Conservation (phyloP, 495 filamentous ascomycete species). For the Trichoderma reesei region DNA sequence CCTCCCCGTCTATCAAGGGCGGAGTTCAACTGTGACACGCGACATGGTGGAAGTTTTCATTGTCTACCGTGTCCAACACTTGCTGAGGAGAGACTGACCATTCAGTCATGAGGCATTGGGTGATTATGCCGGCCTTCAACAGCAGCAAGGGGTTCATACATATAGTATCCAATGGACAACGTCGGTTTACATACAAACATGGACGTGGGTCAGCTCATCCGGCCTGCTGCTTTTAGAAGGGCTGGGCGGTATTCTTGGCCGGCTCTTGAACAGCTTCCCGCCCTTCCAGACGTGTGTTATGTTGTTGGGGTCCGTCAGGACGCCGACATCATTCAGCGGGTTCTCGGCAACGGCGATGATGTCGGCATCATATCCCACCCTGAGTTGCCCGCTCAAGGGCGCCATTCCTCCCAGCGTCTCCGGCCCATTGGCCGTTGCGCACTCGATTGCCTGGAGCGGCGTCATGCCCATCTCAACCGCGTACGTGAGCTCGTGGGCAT, state of each 20-base stretch:
- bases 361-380: conserved; percentile 29
- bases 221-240: not conserved
- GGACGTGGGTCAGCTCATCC: no score
- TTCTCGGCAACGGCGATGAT: conserved; percentile 24
- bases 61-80: no score
- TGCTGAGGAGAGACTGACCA: no score
- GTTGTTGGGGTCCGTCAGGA: conserved; percentile 22
- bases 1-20: no score
- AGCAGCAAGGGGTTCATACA: no score
- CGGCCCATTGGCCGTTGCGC: conserved; percentile 31
- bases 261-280: conserved; percentile 18
- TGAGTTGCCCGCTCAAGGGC: conserved; percentile 25
- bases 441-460: conserved; percentile 33
- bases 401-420: conserved; percentile 24
- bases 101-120: no score
- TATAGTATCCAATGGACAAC: no score
- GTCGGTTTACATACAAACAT: no score
- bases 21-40: no score
- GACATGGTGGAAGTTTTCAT: no score
- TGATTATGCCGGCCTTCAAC: no score
- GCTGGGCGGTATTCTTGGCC: conserved; percentile 8
- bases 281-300: conserved; percentile 28
- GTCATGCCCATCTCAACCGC: conserved; percentile 34
- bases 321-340: conserved; percentile 27
- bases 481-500: conserved; percentile 30